phyloP scores from a whole-genome alignment of 2,329 filamentous ascomycete genomes.

The Lecanicillium sp. region DNA sequence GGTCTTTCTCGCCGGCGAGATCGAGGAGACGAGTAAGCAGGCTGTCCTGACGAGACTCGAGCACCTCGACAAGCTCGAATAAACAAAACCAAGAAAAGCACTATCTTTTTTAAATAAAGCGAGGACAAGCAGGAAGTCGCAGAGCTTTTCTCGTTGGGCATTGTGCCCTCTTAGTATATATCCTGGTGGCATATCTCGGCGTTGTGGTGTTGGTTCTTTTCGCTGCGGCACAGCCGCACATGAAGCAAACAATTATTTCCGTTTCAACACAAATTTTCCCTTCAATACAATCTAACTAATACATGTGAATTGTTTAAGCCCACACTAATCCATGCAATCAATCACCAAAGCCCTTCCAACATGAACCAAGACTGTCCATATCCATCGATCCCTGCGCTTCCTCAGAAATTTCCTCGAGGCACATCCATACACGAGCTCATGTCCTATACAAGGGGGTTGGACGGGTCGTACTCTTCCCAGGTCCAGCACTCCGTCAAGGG shows the following conservation, averaged over 20 bases:
- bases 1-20: constrained; percentile 95
- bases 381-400: neutral
- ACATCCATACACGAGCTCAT: neutral
- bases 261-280: neutral
- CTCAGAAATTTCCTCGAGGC: neutral
- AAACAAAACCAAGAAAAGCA: constrained; percentile 14
- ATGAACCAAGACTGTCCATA: neutral
- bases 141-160: neutral
- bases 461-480: constrained; percentile 11
- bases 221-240: neutral
- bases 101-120: neutral
- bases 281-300: neutral
- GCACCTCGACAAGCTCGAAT: constrained; percentile 95
- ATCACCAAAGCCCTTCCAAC: neutral
- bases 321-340: neutral
- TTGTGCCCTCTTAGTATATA: neutral
- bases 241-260: neutral
- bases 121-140: neutral
- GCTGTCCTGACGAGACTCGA: constrained; percentile 91
- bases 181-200: constrained; percentile 7
- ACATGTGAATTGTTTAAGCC: neutral
- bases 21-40: constrained; percentile 98
- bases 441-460: constrained; percentile 1
- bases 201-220: constrained; percentile 8
- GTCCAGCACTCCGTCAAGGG: constrained; percentile 5